Evolutionary conservation across 371 early-diverging fungal genomes (phyloP), one percentile per base, ranked within the genome.

Genomic region (Syncephalastrum sp.): DNA sequence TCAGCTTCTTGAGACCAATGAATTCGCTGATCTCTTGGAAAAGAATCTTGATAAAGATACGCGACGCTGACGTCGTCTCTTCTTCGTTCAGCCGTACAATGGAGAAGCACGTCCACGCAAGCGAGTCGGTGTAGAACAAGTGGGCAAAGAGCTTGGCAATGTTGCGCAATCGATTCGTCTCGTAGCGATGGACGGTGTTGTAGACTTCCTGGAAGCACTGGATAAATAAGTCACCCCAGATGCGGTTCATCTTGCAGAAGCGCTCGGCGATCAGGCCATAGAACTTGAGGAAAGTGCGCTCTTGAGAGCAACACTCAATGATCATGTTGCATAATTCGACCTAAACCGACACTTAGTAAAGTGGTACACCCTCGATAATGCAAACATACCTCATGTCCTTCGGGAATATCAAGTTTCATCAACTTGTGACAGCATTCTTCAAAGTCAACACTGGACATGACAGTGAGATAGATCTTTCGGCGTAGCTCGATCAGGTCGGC

Each of bases 391-490:
- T 95, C 92, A 58, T 94, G 90, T 48, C 91, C 95, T 53, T 85
- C 86, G 49, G 82, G 85, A 29, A 97, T 83, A 51, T 88, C 69
- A 17, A 98, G 70, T 56, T 90, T 87, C 83, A 98, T 81, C 42
- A 97, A 78, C 72, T 98, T 97, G 80, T 98, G 98, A 50, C 89
- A 87, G 55, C 92, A 91, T 79, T 98, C 98, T 77, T 98, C 98
- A 72, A 90, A 97, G 63, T 92, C 91, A 33, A 95, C 83, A 62
- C 91, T 89, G 5, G 98, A 98, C 93, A 94, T 97, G 66, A 97
- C 90, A 5, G 96, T 93, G 57, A 98, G 75, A 67, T 98, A 98
- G 56, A 98, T 96, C 21, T 87, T 89, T 64, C 95, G 85, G 50
- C 98, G 87, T 16, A 97, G 81, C 57, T 90, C 92, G 54, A 96